phyloP scores from a whole-genome alignment of 2,329 filamentous ascomycete species.

The Xylariomycetidae sp. region DNA sequence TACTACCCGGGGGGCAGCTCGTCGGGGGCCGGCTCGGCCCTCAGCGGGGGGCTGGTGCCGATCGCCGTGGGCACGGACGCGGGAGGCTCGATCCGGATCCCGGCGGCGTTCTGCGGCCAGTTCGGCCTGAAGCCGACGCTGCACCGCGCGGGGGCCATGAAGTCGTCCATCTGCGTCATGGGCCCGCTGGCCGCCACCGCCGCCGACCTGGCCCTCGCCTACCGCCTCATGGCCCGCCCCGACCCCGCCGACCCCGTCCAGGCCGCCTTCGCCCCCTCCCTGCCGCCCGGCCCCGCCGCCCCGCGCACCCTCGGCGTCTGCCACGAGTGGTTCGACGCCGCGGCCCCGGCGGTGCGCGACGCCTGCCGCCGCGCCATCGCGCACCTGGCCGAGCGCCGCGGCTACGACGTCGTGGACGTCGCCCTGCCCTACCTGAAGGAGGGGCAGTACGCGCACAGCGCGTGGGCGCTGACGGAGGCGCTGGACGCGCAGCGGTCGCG shows the following conservation, averaged over 20 bases:
- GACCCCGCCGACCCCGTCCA: slow-evolving; percentile 58
- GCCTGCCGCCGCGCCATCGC: slow-evolving; percentile 55
- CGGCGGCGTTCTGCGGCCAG: slow-evolving; percentile 67
- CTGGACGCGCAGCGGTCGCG: slow-evolving; percentile 39
- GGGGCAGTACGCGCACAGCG: slow-evolving; percentile 69
- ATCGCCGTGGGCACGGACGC: slow-evolving; percentile 70
- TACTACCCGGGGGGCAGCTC: slow-evolving; percentile 82
- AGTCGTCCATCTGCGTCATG: slow-evolving; percentile 53
- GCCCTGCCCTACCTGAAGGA: slow-evolving; percentile 60
- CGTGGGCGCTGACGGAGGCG: slow-evolving; percentile 71
- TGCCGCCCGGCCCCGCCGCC: slow-evolving; percentile 33
- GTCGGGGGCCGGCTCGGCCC: slow-evolving; percentile 66
- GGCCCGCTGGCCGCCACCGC: slow-evolving; percentile 74
- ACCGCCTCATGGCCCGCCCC: slow-evolving; percentile 70
- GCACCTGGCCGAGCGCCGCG: slow-evolving; percentile 40
- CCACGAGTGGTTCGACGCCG: slow-evolving; percentile 61
- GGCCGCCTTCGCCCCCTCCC: slow-evolving; percentile 55
- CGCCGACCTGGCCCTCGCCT: slow-evolving; percentile 74
- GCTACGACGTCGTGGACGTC: slow-evolving; percentile 52
- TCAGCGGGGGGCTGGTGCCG: slow-evolving; percentile 67
- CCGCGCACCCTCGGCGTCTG: slow-evolving; percentile 66
- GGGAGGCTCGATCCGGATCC: slow-evolving; percentile 70
- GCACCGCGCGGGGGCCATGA: slow-evolving; percentile 56
- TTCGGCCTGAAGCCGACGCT: slow-evolving; percentile 79
- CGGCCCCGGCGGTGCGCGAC: slow-evolving; percentile 56